These are phyloP conservation scores for Coemansia sp. DNA, from an alignment of 192 early-diverging fungal species.

Conservation along the genomic window DNA sequence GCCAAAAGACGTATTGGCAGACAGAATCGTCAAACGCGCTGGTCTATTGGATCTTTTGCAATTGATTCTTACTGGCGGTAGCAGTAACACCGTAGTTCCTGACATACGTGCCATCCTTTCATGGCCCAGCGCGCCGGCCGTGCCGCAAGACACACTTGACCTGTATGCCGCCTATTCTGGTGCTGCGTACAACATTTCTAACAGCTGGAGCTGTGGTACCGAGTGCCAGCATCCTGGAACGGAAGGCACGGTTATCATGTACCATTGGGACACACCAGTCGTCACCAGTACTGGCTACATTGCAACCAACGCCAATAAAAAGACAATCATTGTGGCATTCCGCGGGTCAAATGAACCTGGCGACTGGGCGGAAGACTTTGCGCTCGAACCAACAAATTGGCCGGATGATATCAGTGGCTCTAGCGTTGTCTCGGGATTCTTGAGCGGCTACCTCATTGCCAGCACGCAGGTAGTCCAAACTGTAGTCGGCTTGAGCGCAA, in stretches of 20 bases:
- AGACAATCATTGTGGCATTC: constrained; percentile 27
- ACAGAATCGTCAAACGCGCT: background rate
- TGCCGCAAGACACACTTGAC: constrained; percentile 9
- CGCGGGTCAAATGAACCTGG: constrained; percentile 21
- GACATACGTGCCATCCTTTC: background rate
- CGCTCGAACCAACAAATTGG: constrained; percentile 3
- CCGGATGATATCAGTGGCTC: constrained; percentile 19
- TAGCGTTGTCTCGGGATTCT: constrained; percentile 32
- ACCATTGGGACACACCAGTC: constrained; percentile 18
- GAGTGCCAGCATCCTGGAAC: constrained; percentile 31
- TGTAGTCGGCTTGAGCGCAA: constrained; percentile 7
- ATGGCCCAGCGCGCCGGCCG: background rate
- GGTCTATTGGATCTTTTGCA: background rate
- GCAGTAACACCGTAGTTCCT: background rate
- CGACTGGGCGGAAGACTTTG: constrained; percentile 24
- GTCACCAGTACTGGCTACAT: constrained; percentile 33
- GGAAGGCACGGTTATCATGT: constrained; percentile 22
- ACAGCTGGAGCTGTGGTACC: constrained; percentile 25
- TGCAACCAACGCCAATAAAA: constrained; percentile 22
- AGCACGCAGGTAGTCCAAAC: constrained; percentile 8
- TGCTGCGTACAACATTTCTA: constrained; percentile 21
- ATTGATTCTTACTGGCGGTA: background rate
- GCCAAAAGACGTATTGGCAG: background rate
- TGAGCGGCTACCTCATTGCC: constrained; percentile 25
- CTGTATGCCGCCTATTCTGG: constrained; percentile 40